phyloP scores from a whole-genome alignment of 495 filamentous ascomycete genomes.

The Saxispiralis lemnorum region DNA sequence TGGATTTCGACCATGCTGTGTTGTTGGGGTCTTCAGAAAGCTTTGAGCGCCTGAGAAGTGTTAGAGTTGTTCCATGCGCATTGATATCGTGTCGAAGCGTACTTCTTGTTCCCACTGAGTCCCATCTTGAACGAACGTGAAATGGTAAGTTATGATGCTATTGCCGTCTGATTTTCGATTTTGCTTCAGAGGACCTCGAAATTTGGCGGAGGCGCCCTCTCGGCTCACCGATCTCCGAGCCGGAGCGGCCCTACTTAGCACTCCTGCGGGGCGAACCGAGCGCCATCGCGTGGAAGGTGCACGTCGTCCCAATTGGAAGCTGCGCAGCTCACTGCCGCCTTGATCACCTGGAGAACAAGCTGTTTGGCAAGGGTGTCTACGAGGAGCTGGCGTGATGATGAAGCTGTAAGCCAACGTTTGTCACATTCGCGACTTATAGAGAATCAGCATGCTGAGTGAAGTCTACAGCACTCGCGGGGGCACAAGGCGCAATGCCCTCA shows the following conservation, averaged over 20 bases:
- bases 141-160: neutral
- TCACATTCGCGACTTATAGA: neutral
- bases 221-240: no score
- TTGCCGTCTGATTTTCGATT: neutral
- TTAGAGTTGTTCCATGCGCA: neutral
- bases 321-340: no score
- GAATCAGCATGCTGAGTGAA: conserved; percentile 4
- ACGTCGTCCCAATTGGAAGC: no score
- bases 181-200: neutral
- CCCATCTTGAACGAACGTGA: conserved; percentile 8
- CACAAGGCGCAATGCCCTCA: conserved; percentile 22
- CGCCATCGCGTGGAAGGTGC: no score
- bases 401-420: no score
- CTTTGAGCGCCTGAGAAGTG: conserved; percentile 49
- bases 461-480: conserved; percentile 1
- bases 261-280: no score
- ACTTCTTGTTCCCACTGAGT: conserved; percentile 16
- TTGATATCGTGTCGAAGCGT: neutral
- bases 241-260: no score
- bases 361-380: no score
- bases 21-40: conserved; percentile 85
- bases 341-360: no score
- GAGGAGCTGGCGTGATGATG: no score
- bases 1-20: conserved; percentile 71
- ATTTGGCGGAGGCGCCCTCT: no score